These are phyloP conservation scores for Carnegiea gigantea DNA, from an alignment of 179 eudicot genomes.

Conservation along the genomic window DNA sequence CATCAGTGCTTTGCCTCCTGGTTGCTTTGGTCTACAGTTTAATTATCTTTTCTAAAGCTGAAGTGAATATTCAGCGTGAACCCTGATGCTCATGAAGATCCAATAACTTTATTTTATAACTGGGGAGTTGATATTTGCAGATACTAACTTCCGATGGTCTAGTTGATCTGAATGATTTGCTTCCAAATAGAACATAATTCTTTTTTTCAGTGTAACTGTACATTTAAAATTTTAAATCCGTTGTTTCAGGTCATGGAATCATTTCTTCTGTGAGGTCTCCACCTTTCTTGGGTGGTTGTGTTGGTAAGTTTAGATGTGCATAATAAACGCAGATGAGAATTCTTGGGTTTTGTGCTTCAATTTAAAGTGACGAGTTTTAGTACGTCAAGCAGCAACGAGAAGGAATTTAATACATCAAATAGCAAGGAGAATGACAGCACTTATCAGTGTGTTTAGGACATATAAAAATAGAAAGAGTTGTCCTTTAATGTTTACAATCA, in stretches of 20 bases:
- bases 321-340: conserved; percentile 21
- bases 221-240: conserved; percentile 14
- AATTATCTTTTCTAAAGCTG: conserved; percentile 15
- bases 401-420: neutral
- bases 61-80: neutral
- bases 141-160: conserved; percentile 5
- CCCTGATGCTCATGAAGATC: conserved; percentile 11
- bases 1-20: neutral
- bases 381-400: too few species aligned
- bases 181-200: neutral
- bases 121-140: neutral
- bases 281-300: conserved; percentile 18
- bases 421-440: conserved; percentile 33
- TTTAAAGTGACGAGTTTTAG: too few species aligned
- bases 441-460: conserved; percentile 24
- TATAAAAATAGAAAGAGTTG: conserved; percentile 14
- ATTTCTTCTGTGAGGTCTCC: conserved; percentile 25
- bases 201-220: conserved; percentile 2
- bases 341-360: too few species aligned
- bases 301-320: conserved; percentile 32
- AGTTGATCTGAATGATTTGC: conserved; percentile 11
- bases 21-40: neutral
- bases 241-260: conserved; percentile 19
- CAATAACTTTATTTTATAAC: neutral
- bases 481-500: conserved; percentile 9